Evolutionary conservation across 371 early-diverging fungal genomes (phyloP).

Genomic region (Mortierella sp.): DNA sequence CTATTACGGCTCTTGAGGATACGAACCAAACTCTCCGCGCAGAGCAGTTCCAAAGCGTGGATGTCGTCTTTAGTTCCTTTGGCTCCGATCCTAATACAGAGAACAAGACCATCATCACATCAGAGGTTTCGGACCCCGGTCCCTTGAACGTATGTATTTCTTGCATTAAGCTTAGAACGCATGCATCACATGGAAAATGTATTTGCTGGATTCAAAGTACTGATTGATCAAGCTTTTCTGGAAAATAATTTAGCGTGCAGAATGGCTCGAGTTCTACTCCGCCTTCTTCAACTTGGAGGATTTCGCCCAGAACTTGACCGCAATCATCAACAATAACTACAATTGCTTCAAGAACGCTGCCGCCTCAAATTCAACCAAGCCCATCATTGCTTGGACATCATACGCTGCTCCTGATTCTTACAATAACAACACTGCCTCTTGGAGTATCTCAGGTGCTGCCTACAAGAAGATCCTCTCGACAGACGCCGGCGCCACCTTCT

Average conservation of each 20-base stretch:
- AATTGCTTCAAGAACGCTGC: conserved; percentile 65
- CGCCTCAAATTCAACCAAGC: conserved; percentile 62
- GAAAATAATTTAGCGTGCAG: conserved; percentile 65
- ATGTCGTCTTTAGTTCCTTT: conserved; percentile 55
- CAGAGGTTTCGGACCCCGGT: conserved; percentile 59
- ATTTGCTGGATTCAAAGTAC: background rate
- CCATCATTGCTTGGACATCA: conserved; percentile 78
- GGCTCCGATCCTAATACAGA: conserved; percentile 12
- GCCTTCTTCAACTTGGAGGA: conserved; percentile 80
- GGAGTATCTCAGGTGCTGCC: conserved; percentile 67
- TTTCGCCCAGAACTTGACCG: conserved; percentile 65
- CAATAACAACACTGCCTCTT: conserved; percentile 78
- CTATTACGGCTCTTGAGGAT: conserved; percentile 48
- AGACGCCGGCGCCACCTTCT: conserved; percentile 76
- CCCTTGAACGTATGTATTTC: conserved; percentile 66
- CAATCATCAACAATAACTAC: conserved; percentile 74
- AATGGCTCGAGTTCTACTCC: conserved; percentile 85
- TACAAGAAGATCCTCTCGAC: conserved; percentile 73
- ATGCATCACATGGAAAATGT: background rate
- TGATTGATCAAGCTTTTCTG: background rate
- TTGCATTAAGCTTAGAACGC: no score
- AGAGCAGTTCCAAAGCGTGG: conserved; percentile 50
- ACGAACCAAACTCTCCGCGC: conserved; percentile 62
- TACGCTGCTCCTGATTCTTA: conserved; percentile 71
- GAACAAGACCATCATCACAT: conserved; percentile 52